Base-by-base conservation (phyloP, 1,284 basidiomycete species). In the Phenoliferia sp. region DNA sequence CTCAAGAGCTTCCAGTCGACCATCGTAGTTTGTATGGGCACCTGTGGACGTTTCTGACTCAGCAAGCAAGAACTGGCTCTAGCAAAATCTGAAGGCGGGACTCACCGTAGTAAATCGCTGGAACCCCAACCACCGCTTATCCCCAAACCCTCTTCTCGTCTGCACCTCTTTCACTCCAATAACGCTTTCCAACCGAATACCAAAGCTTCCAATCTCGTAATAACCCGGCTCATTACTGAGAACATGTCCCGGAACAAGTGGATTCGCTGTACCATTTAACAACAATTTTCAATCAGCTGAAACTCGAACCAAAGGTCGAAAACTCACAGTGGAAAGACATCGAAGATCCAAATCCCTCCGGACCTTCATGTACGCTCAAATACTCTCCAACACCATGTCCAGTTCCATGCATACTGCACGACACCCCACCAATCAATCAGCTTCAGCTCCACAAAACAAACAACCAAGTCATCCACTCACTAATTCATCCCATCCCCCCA, bases 171-270 rank as follows among this genome's bases (percentile, higher is more conserved):
- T 69, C 48, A 76, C 72, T 44, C 92, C 82, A 16, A 93, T 85
- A 52, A 95, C 84, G 77, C 87, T 93, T 80, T 99, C 95, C 73
- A 95, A 92, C 1, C 95, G 88, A 73, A 98, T 92, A 1, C 95
- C 95, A 77, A 88, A 99, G 65, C 85, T 82, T 12, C 93, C 93
- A 73, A 95, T 93, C 19, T 87, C 87, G 78, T 96, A 96, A 79
- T 91, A 98, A 2, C 94, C 95, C 0, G 95, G 95, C 76, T 99
- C 91, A 77, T 96, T 95, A 0, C 91, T 92, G 31, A 95, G 83
- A 0, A 90, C 90, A 89, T 94, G 93, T 4, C 94, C 93, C 3
- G 85, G 82, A 75, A 90, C 88, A 67, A 96, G 78, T 0, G 89
- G 80, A 0, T 87, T 85, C 58, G 80, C 86, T 69, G 81, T 28